A percentile compares a stretch with the other conserved stretches of the same genome.
These are phyloP conservation scores for Avena atlantica DNA, from an alignment of 176 grass and related monocot species.

Conservation along the genomic window DNA sequence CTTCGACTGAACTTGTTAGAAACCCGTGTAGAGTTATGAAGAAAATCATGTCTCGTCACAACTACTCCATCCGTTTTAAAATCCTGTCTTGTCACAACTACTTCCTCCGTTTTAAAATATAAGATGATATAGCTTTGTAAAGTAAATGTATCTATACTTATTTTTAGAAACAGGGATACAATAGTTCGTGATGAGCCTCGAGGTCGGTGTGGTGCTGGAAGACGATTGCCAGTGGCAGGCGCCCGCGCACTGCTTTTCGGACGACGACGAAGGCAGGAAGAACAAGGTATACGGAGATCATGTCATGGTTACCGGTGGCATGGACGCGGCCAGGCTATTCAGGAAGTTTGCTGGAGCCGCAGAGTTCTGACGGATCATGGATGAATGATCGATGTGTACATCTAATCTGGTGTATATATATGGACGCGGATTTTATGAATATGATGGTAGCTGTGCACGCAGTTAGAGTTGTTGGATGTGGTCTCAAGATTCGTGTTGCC, in stretches of 20 bases:
- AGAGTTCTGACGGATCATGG: background rate
- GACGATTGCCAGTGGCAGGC: conserved; percentile 70
- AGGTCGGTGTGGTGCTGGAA: conserved; percentile 56
- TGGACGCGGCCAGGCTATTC: background rate
- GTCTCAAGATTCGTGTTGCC: no score
- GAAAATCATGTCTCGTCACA: background rate
- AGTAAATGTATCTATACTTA: no score
- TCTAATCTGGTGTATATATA: no score
- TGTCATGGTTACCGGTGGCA: background rate
- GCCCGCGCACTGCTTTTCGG: conserved; percentile 56
- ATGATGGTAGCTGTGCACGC: no score
- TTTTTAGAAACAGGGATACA: conserved; percentile 55
- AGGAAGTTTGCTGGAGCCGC: background rate
- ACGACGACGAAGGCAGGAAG: background rate
- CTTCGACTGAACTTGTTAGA: no score
- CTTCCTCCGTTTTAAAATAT: no score
- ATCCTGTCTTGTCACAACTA: no score
- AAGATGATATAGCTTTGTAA: no score
- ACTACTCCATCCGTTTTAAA: no score
- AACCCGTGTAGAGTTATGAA: background rate
- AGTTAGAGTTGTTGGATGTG: no score
- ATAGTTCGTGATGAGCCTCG: conserved; percentile 66
- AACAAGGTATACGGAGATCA: background rate
- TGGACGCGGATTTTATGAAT: no score
- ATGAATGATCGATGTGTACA: background rate